Evolutionary conservation across 1,284 basidiomycete genomes (phyloP).

Genomic region (Anthracocystis panici-leucophaei): DNA sequence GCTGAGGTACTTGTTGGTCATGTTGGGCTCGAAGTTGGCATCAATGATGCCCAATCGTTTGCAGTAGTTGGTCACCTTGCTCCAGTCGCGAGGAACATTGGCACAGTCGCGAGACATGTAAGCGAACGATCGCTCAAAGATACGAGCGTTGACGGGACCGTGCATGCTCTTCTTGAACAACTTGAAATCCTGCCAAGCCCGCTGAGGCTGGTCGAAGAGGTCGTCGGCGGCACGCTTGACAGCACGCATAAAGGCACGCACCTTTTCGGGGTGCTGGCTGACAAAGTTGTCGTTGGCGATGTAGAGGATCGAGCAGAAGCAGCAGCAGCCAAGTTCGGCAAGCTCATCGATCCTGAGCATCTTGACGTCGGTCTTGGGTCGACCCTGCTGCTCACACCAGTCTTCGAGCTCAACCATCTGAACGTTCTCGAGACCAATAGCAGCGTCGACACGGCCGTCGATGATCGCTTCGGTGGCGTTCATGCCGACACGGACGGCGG

Average conservation of each 20-base stretch:
- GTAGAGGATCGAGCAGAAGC: slow-evolving; percentile 69
- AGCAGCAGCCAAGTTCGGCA: slow-evolving; percentile 70
- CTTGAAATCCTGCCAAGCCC: slow-evolving; percentile 70
- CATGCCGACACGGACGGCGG: slow-evolving; percentile 71
- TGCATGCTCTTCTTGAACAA: slow-evolving; percentile 69
- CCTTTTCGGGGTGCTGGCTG: slow-evolving; percentile 67
- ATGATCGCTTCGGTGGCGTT: slow-evolving; percentile 70
- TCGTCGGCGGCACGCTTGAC: slow-evolving; percentile 70
- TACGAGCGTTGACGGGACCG: slow-evolving; percentile 62
- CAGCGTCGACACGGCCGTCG: slow-evolving; percentile 70
- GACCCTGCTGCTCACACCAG: slow-evolving; percentile 68
- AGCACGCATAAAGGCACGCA: slow-evolving; percentile 70
- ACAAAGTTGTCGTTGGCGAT: slow-evolving; percentile 65
- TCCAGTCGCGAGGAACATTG: slow-evolving; percentile 62
- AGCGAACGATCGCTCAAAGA: slow-evolving; percentile 68
- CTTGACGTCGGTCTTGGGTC: slow-evolving; percentile 69
- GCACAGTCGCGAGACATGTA: slow-evolving; percentile 70
- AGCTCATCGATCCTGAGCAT: slow-evolving; percentile 70
- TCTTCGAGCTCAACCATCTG: slow-evolving; percentile 70
- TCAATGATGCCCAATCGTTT: slow-evolving; percentile 70
- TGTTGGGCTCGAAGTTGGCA: slow-evolving; percentile 68
- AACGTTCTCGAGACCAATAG: slow-evolving; percentile 70
- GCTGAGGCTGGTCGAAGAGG: slow-evolving; percentile 65
- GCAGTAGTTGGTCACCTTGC: slow-evolving; percentile 70
- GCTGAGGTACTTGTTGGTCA: slow-evolving; percentile 68